phyloP scores from a whole-genome alignment of 768 basidiomycete genomes.

The Lactifluus volemus region DNA sequence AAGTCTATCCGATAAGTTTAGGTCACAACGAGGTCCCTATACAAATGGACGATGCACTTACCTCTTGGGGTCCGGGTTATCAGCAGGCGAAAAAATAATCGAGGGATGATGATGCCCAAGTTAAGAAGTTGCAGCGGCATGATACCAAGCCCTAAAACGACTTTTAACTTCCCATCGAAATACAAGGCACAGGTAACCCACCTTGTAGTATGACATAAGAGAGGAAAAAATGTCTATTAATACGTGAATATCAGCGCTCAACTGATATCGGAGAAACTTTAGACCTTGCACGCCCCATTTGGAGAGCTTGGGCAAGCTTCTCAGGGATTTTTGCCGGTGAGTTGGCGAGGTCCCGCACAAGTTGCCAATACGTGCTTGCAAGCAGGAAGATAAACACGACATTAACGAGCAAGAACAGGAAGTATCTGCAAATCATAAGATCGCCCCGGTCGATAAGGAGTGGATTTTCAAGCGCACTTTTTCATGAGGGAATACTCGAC shows the following conservation, averaged over 20 bases:
- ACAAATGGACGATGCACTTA: conserved; percentile 22
- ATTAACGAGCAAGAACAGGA: conserved; percentile 84
- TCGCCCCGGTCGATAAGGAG: conserved; percentile 5
- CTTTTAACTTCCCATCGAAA: conserved; percentile 4
- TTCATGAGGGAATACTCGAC: conserved; percentile 88
- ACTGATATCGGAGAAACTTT: conserved; percentile 17
- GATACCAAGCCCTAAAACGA: conserved; percentile 63
- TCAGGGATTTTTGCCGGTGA: conserved; percentile 92
- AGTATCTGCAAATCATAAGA: conserved; percentile 52
- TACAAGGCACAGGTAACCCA: conserved; percentile 18
- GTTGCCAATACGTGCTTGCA: conserved; percentile 86
- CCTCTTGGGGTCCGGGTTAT: conserved; percentile 88
- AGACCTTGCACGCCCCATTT: conserved; percentile 64
- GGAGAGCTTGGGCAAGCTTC: conserved; percentile 79
- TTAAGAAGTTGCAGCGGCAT: conserved; percentile 96
- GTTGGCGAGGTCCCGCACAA: conserved; percentile 85
- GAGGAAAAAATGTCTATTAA: conserved; percentile 65
- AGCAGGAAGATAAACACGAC: conserved; percentile 93
- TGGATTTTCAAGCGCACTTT: conserved; percentile 48
- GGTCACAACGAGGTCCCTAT: background rate
- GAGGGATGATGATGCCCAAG: conserved; percentile 78
- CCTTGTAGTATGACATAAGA: conserved; percentile 83
- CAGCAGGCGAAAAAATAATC: conserved; percentile 64
- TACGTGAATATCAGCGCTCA: background rate
- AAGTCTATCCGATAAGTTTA: conserved; percentile 49